Evolutionary conservation across 2,329 filamentous ascomycete species (phyloP).

Genomic region (Scedosporium boydii): DNA sequence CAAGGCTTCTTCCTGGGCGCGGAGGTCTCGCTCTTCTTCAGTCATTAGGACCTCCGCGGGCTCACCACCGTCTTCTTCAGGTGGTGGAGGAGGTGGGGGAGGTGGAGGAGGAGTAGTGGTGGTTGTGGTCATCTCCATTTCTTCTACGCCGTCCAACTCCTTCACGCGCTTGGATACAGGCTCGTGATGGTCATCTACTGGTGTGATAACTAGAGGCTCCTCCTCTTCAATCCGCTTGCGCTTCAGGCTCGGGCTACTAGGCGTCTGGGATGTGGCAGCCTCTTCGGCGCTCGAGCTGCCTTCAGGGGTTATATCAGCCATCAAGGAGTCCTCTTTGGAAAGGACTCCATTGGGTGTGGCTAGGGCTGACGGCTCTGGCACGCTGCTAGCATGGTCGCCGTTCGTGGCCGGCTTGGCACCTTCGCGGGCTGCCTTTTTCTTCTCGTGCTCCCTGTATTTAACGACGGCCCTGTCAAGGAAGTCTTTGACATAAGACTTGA

Average conservation of each 20-base stretch:
- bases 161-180: conserved; percentile 36
- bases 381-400: conserved; percentile 15
- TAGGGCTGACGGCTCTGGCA: conserved; percentile 5
- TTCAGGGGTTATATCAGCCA: conserved; percentile 9
- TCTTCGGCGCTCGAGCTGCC: conserved; percentile 9
- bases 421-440: conserved; percentile 15
- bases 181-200: conserved; percentile 1
- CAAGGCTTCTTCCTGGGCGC: conserved; percentile 40
- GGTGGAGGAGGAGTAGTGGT: conserved; percentile 23
- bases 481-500: conserved; percentile 75
- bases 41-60: conserved; percentile 21
- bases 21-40: conserved; percentile 34
- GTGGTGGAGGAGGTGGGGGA: conserved; percentile 39
- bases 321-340: conserved; percentile 12
- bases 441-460: conserved; percentile 62
- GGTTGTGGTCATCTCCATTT: conserved; percentile 9
- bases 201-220: conserved; percentile 14
- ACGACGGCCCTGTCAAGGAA: conserved; percentile 79
- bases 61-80: conserved; percentile 21
- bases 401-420: conserved; percentile 34
- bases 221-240: conserved; percentile 51
- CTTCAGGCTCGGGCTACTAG: conserved; percentile 33
- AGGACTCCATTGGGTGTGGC: background rate
- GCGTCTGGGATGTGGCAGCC: conserved; percentile 13
- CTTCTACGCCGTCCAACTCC: conserved; percentile 30